Base-by-base conservation (phyloP, 176 grass and related monocot genomes). In the Eremochloa ophiuroides region DNA sequence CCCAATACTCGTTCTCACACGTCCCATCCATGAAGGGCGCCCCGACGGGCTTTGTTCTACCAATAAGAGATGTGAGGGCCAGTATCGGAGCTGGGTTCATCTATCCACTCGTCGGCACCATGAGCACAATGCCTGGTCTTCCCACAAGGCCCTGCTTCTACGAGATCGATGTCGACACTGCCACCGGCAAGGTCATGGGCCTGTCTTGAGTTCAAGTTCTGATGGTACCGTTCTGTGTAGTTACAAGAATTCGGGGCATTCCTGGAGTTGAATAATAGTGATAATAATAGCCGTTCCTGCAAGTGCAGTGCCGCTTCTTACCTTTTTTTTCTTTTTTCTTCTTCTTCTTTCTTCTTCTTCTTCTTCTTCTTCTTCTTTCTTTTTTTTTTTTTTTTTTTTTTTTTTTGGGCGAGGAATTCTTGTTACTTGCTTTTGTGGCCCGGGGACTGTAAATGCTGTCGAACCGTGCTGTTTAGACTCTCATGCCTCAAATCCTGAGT, bases 61-160 rank as follows among this genome's bases (percentile, higher is more conserved):
- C 97, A 0, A 99, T 99, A 71, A 91, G 97, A 41, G 97, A 99
- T 25, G 91, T 96, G 29, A 80, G 97, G 70, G 93, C 97, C 13
- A 99, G 91, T 74, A 99, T 95, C 3, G 96, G 96, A 17, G 93
- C 96, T 10, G 93, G 96, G 25, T 99, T 99, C 87, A 93, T 99
- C 43, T 96, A 93, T 74, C 97, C 97, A 1, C 97, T 99, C 1
- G 93, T 99, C 0, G 92, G 97, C 66, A 93, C 93, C 6, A 96
- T 99, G 93, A 99, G 97, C 69, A 95, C 93, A 5, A 99, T 99
- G 93, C 93, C 97, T 22, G 97, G 93, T 4, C 97, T 99, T 29
- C 93, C 96, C 23, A 99, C 96, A 5, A 92, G 96, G 30, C 96
- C 96, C 64, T 95, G 96, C 82, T 99, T 95, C 81, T 95, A 90